Percentiles rank a stretch among this genome's conserved stretches.
Conservation (phyloP, 2,329 filamentous ascomycete genomes). For the Colletotrichum sp. region DNA sequence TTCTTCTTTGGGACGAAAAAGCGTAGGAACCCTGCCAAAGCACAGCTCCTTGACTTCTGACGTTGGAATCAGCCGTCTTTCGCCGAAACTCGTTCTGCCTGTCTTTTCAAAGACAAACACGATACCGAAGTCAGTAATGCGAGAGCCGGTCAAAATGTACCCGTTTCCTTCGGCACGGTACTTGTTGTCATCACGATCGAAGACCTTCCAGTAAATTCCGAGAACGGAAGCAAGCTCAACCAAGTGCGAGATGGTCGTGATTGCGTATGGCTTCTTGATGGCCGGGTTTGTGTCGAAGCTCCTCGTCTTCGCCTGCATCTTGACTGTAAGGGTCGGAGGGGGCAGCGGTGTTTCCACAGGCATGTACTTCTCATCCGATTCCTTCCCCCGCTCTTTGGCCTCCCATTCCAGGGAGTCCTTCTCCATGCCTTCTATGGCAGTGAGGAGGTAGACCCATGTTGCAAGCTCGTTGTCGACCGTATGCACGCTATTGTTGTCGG, state of each 20-base stretch:
- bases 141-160: slow-evolving; percentile 34
- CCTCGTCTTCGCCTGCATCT: not conserved
- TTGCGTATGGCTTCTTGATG: slow-evolving; percentile 35
- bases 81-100: slow-evolving; percentile 36
- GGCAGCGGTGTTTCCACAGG: not conserved
- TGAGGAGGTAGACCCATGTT: not conserved
- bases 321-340: not conserved
- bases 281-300: slow-evolving; percentile 1
- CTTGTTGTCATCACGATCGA: slow-evolving; percentile 38
- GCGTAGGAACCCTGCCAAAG: slow-evolving; percentile 43
- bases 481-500: no score
- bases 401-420: not conserved
- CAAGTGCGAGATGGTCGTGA: slow-evolving; percentile 38
- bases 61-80: slow-evolving; percentile 39
- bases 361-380: not conserved
- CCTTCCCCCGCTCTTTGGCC: fast-evolving
- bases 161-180: slow-evolving; percentile 42
- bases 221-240: slow-evolving; percentile 39
- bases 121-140: slow-evolving; percentile 38
- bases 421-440: slow-evolving; percentile 8
- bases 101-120: slow-evolving; percentile 43
- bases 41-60: slow-evolving; percentile 41
- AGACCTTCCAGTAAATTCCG: slow-evolving; percentile 46
- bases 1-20: slow-evolving; percentile 29
- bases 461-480: slow-evolving; percentile 6